These are phyloP conservation scores for Camelina neglecta DNA, from an alignment of 345 rosid species.

Conservation along the genomic window DNA sequence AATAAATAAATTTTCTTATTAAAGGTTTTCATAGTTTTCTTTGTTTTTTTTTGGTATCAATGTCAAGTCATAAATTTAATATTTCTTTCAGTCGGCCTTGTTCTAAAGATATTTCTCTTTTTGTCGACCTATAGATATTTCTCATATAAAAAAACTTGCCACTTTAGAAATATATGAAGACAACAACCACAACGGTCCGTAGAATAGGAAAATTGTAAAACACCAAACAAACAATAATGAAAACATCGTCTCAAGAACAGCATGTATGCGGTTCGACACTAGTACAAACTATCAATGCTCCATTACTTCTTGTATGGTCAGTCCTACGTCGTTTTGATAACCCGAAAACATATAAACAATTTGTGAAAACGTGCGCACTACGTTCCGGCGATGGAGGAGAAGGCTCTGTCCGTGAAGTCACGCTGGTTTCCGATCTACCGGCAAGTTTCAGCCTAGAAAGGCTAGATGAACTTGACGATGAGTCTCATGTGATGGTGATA, in stretches of 20 bases:
- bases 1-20: neutral
- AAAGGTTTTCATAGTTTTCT: neutral
- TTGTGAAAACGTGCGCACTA: conserved; percentile 59
- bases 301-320: conserved; percentile 67
- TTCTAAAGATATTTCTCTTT: neutral
- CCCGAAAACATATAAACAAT: conserved; percentile 65
- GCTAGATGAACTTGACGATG: conserved; percentile 65
- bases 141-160: conserved; percentile 20
- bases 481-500: conserved; percentile 55
- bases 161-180: neutral
- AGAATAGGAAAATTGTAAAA: neutral
- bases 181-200: conserved; percentile 17
- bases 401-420: conserved; percentile 61
- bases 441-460: conserved; percentile 58
- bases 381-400: conserved; percentile 52
- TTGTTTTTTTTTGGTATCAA: too few species aligned
- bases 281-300: conserved; percentile 60
- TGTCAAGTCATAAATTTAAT: neutral
- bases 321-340: conserved; percentile 60
- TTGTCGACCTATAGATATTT: neutral
- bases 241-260: conserved; percentile 23
- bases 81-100: conserved; percentile 27
- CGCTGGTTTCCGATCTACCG: conserved; percentile 64
- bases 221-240: neutral
- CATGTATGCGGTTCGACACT: conserved; percentile 56